Conservation (phyloP, 768 basidiomycete species). For the Podaxis sp. region DNA sequence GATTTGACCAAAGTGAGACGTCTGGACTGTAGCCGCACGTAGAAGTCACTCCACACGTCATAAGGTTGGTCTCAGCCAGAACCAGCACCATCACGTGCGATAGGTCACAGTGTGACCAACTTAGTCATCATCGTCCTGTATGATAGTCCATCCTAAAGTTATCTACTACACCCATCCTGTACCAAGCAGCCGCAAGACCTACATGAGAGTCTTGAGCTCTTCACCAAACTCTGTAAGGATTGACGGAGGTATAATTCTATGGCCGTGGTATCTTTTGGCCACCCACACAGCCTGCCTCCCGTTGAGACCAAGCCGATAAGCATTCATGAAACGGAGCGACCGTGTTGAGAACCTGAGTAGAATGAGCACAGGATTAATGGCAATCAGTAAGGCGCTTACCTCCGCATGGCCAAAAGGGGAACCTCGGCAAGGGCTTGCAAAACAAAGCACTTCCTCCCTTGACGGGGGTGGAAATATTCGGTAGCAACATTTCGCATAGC, state of each 20-base stretch:
- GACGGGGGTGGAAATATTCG: no score
- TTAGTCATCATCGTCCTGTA: neutral
- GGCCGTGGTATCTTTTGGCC: slow-evolving; percentile 13
- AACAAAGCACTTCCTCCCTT: no score
- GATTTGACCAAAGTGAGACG: no score
- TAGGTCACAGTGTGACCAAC: neutral
- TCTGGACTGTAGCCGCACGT: no score
- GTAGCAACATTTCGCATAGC: no score
- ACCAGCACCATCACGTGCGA: neutral
- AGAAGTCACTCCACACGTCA: no score
- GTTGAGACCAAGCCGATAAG: neutral
- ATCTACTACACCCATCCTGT: neutral
- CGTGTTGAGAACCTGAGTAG: slow-evolving; percentile 1
- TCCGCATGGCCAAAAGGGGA: no score
- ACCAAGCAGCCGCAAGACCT: neutral
- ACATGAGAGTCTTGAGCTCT: neutral
- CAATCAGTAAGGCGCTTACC: no score
- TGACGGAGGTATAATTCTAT: slow-evolving; percentile 3
- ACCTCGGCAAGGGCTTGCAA: no score
- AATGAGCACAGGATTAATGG: neutral
- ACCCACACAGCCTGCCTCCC: slow-evolving; percentile 13
- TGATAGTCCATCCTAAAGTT: neutral
- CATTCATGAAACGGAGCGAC: slow-evolving; percentile 6
- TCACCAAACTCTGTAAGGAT: neutral
- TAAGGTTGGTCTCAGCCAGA: neutral